phyloP scores from a whole-genome alignment of 495 filamentous ascomycete genomes.

The Penicillium canescens region DNA sequence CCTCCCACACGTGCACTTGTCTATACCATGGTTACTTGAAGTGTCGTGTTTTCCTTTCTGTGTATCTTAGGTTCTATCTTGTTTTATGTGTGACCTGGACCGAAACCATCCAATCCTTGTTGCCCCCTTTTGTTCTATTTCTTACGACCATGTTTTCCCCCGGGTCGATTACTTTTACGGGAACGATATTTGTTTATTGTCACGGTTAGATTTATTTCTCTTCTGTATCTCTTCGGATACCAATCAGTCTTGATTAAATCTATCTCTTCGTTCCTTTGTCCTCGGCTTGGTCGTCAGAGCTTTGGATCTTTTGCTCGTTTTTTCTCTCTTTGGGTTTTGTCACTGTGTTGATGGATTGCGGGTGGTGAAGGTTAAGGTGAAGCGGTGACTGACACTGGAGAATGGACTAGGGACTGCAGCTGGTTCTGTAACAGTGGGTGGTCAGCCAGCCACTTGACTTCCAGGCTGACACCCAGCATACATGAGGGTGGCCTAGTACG shows the following conservation, averaged over 20 bases:
- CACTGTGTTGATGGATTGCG: too few relatives aligned
- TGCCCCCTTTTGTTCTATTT: conserved; percentile 26
- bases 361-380: too few relatives aligned
- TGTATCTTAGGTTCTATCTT: conserved; percentile 47
- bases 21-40: conserved; percentile 31
- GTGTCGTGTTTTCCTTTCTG: conserved; percentile 31
- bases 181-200: conserved; percentile 7
- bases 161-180: conserved; percentile 8
- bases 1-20: conserved; percentile 22
- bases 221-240: conserved; percentile 3
- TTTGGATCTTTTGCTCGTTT: background rate
- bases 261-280: conserved; percentile 13
- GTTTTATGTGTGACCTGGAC: conserved; percentile 31
- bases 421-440: conserved; percentile 1
- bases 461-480: background rate
- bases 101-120: conserved; percentile 29
- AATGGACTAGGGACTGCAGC: background rate
- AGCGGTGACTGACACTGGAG: background rate
- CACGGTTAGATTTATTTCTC: conserved; percentile 3
- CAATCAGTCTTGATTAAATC: conserved; percentile 5
- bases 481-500: background rate
- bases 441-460: background rate
- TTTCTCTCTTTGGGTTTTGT: background rate
- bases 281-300: background rate
- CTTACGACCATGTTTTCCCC: conserved; percentile 1